Percentiles rank a stretch among this genome's conserved stretches.
phyloP scores from a whole-genome alignment of 257 asterid genomes.

The Echium plantagineum region DNA sequence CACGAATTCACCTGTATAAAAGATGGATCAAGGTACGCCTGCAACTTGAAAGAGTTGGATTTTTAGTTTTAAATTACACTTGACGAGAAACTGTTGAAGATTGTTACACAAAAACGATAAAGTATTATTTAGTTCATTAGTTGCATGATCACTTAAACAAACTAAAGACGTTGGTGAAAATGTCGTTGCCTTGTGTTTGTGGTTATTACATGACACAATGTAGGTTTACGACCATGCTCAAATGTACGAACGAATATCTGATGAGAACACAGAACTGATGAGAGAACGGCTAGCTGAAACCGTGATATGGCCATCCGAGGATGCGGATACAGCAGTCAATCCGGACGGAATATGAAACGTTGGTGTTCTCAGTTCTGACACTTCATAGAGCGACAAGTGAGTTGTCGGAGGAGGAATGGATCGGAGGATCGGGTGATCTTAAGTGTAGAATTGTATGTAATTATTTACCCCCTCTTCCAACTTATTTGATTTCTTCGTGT shows the following conservation, averaged over 20 bases:
- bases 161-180: neutral
- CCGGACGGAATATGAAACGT: conserved; percentile 13
- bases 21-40: conserved; percentile 57
- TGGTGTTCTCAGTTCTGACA: neutral
- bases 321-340: conserved; percentile 15
- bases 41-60: neutral
- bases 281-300: conserved; percentile 57
- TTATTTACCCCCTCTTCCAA: neutral
- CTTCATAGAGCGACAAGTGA: no score
- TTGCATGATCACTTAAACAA: neutral
- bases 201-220: neutral
- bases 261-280: conserved; percentile 54
- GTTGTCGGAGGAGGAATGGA: neutral
- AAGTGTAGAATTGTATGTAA: neutral
- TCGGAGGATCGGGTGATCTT: neutral
- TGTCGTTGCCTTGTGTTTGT: neutral
- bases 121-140: neutral
- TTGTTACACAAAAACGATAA: no score
- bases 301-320: conserved; percentile 50
- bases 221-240: conserved; percentile 53
- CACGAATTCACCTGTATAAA: conserved; percentile 51
- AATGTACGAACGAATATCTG: conserved; percentile 44
- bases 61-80: no score
- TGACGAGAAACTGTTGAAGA: no score
- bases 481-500: neutral